Percentiles rank a stretch among this genome's conserved stretches.
Conservation (phyloP, 768 basidiomycete genomes). For the Stropharia rugosoannulata region DNA sequence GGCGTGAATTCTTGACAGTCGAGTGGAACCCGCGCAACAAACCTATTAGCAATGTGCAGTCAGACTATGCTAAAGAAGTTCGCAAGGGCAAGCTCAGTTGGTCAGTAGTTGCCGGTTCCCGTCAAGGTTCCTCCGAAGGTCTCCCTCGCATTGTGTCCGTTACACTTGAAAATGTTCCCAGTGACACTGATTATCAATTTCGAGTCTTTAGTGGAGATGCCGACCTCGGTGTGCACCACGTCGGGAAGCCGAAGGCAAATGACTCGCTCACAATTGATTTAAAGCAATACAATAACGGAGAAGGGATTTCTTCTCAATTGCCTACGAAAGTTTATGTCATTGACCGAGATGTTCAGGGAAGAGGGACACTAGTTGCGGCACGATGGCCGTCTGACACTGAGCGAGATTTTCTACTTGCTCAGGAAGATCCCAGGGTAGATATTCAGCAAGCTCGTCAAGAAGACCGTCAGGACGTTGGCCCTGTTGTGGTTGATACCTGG, state of each 20-base stretch:
- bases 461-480: neutral
- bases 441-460: too few species aligned
- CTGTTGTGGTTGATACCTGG: neutral
- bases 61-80: neutral
- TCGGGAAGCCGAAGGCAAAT: neutral
- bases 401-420: neutral
- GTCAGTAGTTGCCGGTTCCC: neutral
- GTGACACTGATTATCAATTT: neutral
- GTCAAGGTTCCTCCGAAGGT: neutral
- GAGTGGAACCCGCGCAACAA: constrained; percentile 5
- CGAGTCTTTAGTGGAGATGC: neutral
- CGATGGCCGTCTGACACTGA: neutral
- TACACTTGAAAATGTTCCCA: neutral
- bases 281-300: neutral
- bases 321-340: neutral
- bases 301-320: neutral
- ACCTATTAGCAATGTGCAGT: neutral
- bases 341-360: neutral
- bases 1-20: neutral
- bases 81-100: neutral
- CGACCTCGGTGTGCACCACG: neutral
- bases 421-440: too few species aligned
- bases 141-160: neutral
- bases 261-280: neutral
- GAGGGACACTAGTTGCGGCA: neutral